These are phyloP conservation scores for Kluyveromyces starmeri DNA, from an alignment of 805 yeast species.

Conservation along the genomic window DNA sequence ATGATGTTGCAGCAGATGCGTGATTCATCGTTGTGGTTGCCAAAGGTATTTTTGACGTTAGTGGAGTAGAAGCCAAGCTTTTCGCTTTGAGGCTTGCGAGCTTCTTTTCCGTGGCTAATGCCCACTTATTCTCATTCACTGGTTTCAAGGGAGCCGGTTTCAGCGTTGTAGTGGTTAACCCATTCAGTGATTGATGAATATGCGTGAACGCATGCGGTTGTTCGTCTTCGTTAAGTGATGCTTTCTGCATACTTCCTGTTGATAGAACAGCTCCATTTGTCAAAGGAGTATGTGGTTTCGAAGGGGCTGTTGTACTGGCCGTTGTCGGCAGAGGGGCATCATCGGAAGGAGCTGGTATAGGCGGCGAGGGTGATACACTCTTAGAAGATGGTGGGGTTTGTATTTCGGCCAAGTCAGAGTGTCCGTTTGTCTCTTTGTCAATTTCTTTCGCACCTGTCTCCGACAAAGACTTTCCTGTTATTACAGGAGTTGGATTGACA, in stretches of 20 bases:
- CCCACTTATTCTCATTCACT: constrained; percentile 46
- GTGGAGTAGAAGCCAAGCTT: neutral
- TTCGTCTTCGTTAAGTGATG: constrained; percentile 8
- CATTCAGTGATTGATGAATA: constrained; percentile 26
- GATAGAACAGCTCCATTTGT: constrained; percentile 1
- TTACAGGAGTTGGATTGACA: constrained; percentile 5
- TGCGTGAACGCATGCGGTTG: constrained; percentile 20
- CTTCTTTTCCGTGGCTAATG: constrained; percentile 38
- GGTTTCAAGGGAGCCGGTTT: constrained; percentile 52
- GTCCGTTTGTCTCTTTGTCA: constrained; percentile 1
- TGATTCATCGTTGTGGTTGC: neutral
- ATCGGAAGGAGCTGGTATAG: constrained; percentile 2
- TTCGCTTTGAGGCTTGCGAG: constrained; percentile 5
- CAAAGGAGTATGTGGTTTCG: constrained; percentile 5
- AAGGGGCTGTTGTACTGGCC: constrained; percentile 6
- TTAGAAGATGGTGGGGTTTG: constrained; percentile 3
- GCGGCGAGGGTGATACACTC: constrained; percentile 3
- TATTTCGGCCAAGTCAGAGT: constrained; percentile 1
- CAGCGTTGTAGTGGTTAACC: constrained; percentile 28
- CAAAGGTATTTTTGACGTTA: neutral
- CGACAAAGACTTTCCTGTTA: neutral
- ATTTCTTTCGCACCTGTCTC: constrained; percentile 7
- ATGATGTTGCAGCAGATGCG: neutral
- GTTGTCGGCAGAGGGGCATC: constrained; percentile 6
- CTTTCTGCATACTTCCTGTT: neutral